Percentiles rank a stretch among this genome's conserved stretches.
Evolutionary conservation across 208 protist genomes (phyloP).

Genomic region (Trypanosoma caninum): DNA sequence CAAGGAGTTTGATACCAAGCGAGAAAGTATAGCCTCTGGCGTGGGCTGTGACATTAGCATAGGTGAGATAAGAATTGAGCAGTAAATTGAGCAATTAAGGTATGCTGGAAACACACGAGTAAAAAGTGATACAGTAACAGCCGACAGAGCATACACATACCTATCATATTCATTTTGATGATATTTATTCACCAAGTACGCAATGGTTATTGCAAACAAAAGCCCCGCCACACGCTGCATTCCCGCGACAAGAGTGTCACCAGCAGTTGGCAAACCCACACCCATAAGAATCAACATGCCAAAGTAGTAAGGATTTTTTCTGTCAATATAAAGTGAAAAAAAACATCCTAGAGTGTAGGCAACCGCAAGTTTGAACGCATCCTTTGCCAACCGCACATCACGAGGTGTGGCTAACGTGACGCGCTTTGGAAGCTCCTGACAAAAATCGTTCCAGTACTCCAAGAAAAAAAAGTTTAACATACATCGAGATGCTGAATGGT

Average conservation of each 20-base stretch:
- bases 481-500: constrained; percentile 34
- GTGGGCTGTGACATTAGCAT: constrained; percentile 27
- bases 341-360: constrained; percentile 47
- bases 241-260: constrained; percentile 49
- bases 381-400: constrained; percentile 70
- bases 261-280: constrained; percentile 47
- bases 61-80: constrained; percentile 35
- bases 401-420: constrained; percentile 50
- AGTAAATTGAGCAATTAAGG: constrained; percentile 45
- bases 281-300: constrained; percentile 70
- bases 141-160: constrained; percentile 28
- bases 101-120: constrained; percentile 38
- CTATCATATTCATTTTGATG: constrained; percentile 28
- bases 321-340: constrained; percentile 42
- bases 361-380: constrained; percentile 50
- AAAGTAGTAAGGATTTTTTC: constrained; percentile 55
- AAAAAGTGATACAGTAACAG: constrained; percentile 39
- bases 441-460: constrained; percentile 63
- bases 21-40: constrained; percentile 31
- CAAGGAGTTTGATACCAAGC: constrained; percentile 50
- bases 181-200: constrained; percentile 41
- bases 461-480: constrained; percentile 58
- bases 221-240: constrained; percentile 61
- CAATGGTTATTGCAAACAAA: constrained; percentile 39
- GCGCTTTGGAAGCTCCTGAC: constrained; percentile 55